Evolutionary conservation across 805 yeast species (phyloP), one percentile per base, ranked within the genome.

Genomic region (Monosporozyma yasuniensis): DNA sequence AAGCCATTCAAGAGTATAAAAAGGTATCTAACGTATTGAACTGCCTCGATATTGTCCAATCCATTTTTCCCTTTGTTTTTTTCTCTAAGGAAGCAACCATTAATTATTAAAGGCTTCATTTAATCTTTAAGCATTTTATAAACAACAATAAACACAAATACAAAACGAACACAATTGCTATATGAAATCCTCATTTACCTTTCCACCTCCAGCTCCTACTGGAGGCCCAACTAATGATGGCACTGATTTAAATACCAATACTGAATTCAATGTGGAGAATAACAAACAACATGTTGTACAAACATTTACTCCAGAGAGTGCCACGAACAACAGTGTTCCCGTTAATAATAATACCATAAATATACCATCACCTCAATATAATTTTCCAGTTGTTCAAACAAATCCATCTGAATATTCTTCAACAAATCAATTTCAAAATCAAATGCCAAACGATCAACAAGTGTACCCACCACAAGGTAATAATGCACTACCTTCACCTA

Each of bases 171-270:
- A 25, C 43, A 41, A 41, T 25, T 41, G 18, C 14, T 19, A 42
- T 12, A 64, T 64, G 68, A 59, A 61, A 23, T 52, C 63, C 7
- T 61, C 58, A 11, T 61, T 57, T 44, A 63, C 60, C 5, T 63
- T 63, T 39, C 66, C 66, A 9, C 56, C 61, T 3, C 61, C 56
- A 19, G 42, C 46, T 28, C 30, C 47, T 12, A 50, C 45, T 8
- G 44, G 42, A 30, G 37, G 28, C 10, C 4, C 46, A 10, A 38
- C 21, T 22, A 27, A n/a, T 16, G 9, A 12, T 7, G 37, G 27
- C 10, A 18, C 22, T 10, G 39, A 5, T 16, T 42, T 14, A 19
- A 46, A 34, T n/a, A 25, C n/a, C 25, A n/a, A 11, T 28, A 35
- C 12, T 3, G 30, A 22, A 14, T 16, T 7, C 28, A 39, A 23